These are phyloP conservation scores for Alternaria hordeiaustralica DNA, from an alignment of 2,329 filamentous ascomycete genomes.

Conservation along the genomic window DNA sequence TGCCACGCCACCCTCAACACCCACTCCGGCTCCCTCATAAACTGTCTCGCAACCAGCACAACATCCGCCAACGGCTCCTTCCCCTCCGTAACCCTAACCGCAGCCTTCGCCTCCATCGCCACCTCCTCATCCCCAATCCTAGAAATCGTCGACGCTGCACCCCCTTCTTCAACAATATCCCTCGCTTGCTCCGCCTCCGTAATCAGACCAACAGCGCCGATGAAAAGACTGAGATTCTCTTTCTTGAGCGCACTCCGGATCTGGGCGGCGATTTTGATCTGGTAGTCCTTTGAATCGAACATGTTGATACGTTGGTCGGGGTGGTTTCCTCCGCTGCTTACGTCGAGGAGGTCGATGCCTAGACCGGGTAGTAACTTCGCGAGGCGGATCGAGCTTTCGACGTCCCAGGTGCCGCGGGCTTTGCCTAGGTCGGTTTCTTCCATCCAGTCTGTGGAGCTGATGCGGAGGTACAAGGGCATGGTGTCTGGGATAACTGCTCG, in stretches of 20 bases:
- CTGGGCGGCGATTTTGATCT: slow-evolving; percentile 56
- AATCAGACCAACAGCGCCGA: slow-evolving; percentile 62
- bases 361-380: slow-evolving; percentile 51
- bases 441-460: slow-evolving; percentile 49
- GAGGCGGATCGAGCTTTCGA: slow-evolving; percentile 49
- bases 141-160: slow-evolving; percentile 21
- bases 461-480: slow-evolving; percentile 47
- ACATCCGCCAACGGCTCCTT: slow-evolving; percentile 54
- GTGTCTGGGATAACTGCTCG: slow-evolving; percentile 39
- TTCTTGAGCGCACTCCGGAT: slow-evolving; percentile 51
- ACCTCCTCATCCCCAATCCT: slow-evolving; percentile 34
- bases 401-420: slow-evolving; percentile 48
- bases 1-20: slow-evolving; percentile 59
- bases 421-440: slow-evolving; percentile 42
- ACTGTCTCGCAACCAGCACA: slow-evolving; percentile 60
- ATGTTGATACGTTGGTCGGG: slow-evolving; percentile 49
- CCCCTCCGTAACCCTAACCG: slow-evolving; percentile 46
- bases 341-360: slow-evolving; percentile 55
- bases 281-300: slow-evolving; percentile 56
- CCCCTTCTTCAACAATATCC: slow-evolving; percentile 50
- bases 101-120: slow-evolving; percentile 39
- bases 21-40: slow-evolving; percentile 63
- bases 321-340: slow-evolving; percentile 55
- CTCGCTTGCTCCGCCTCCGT: slow-evolving; percentile 60
- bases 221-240: slow-evolving; percentile 51